Evolutionary conservation across 1,139 yeast genomes (phyloP).

Genomic region (Lodderomyces pseudojiufengensis): DNA sequence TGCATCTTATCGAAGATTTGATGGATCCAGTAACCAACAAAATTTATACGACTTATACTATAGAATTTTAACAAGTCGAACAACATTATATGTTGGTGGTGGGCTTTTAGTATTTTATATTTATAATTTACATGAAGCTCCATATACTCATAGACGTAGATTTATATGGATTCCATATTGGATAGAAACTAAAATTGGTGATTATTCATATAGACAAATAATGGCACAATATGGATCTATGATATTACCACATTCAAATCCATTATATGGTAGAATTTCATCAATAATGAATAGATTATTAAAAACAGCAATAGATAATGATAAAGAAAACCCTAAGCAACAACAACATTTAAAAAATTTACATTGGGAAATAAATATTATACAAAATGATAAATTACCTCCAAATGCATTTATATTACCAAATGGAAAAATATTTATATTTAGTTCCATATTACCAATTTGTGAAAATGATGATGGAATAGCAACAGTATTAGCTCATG

Average conservation of each 20-base stretch:
- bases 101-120: slow-evolving; percentile 46
- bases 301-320: slow-evolving; percentile 43
- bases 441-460: slow-evolving; percentile 72
- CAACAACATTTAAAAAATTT: slow-evolving; percentile 34
- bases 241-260: slow-evolving; percentile 52
- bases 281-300: slow-evolving; percentile 63
- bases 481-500: slow-evolving; percentile 92
- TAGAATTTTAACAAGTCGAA: slow-evolving; percentile 17
- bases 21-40: slow-evolving; percentile 10
- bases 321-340: slow-evolving; percentile 25
- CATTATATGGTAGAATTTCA: slow-evolving; percentile 52
- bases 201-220: slow-evolving; percentile 60
- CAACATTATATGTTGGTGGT: slow-evolving; percentile 18
- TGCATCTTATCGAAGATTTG: slow-evolving; percentile 23
- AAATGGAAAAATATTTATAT: slow-evolving; percentile 92
- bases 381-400: slow-evolving; percentile 59
- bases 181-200: slow-evolving; percentile 67
- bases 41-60: slow-evolving; percentile 6
- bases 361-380: slow-evolving; percentile 81
- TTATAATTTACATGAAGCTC: slow-evolving; percentile 74
- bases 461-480: slow-evolving; percentile 83
- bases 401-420: slow-evolving; percentile 97
- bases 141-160: slow-evolving; percentile 71
- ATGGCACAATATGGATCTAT: slow-evolving; percentile 43
- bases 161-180: slow-evolving; percentile 71